Base-by-base conservation (phyloP, 2,329 filamentous ascomycete genomes). In the Cladosporium oxysporum region DNA sequence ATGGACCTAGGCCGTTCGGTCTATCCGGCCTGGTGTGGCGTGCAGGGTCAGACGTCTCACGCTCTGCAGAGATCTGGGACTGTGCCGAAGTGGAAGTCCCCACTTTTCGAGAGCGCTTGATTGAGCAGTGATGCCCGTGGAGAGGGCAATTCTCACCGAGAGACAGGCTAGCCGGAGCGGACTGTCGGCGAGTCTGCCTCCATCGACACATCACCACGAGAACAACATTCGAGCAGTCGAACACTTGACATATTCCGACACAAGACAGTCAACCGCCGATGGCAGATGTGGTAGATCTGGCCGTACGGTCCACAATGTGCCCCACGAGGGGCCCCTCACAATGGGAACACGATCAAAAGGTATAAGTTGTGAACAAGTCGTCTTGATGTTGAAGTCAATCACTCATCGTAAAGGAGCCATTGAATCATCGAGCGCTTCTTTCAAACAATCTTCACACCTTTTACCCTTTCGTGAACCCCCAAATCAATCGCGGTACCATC, bases 221-320 rank as follows among this genome's bases (percentile, higher is more conserved):
- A 29, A 29, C 50, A 28, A 55, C 52, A 55, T 2, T 55, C 28
- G 52, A 55, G 41, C 52, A 33, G 18, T 55, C 28, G 14, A 21
- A 21, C 3, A 21, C 3, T 21, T 21, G 29, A 33, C 28, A 55
- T 31, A 5, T 12, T 29, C 18, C 18, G 28, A 21, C 23, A 18
- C 31, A 29, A 11, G 52, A 33, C 8, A 55, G 28, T 23, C 41
- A 47, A 21, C n/a, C 41, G n/a, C n/a, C 41, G 18, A 55, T 37
- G 10, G 12, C 55, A 23, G 55, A 58, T 58, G 33, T 58, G 55
- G 55, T 33, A 58, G n/a, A 37, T 41, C 11, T 26, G 29, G 55
- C 55, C 55, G 55, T 58, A 16, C 8, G 55, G 2, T 28, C 55
- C 55, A 58, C 55, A 31, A 41, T 58, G 33, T 53, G n/a, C 55